Evolutionary conservation across 495 filamentous ascomycete genomes (phyloP).

Genomic region (Daldinia childiae): DNA sequence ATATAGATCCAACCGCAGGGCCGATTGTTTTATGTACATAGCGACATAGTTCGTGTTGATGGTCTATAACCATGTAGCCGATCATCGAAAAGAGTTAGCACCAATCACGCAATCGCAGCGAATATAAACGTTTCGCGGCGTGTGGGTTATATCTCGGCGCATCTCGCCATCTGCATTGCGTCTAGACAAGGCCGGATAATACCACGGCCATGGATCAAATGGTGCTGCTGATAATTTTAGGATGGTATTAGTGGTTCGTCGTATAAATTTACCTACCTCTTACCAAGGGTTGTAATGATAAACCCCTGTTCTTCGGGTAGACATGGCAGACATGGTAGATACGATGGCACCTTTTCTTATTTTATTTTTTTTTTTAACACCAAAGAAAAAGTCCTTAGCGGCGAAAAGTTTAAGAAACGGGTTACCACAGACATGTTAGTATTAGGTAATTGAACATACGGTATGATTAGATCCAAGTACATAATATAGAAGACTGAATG

Average conservation of each 20-base stretch:
- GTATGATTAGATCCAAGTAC: not conserved
- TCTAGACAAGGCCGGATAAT: not conserved
- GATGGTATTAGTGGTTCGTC: not conserved
- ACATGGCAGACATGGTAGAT: not conserved
- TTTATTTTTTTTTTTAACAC: not conserved
- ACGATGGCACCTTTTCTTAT: not conserved
- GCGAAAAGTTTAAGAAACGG: not conserved
- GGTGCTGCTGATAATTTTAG: not conserved
- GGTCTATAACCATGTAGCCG: constrained; percentile 18
- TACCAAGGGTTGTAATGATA: not conserved
- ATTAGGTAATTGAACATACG: not conserved
- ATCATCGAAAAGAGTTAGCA: constrained; percentile 26
- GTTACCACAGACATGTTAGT: not conserved
- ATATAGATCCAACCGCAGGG: not conserved
- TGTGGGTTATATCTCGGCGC: constrained; percentile 20
- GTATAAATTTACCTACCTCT: not conserved
- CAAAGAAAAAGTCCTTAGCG: not conserved
- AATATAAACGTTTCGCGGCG: constrained; percentile 23
- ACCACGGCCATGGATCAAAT: constrained; percentile 1
- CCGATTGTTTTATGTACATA: not conserved
- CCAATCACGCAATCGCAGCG: constrained; percentile 35
- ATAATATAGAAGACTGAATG: not conserved
- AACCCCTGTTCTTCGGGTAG: not conserved
- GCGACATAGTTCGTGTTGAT: not conserved
- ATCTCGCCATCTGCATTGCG: constrained; percentile 1